Percentiles rank a stretch among this genome's conserved stretches.
These are phyloP conservation scores for Penicillium chermesinum DNA, from an alignment of 495 filamentous ascomycete species.

Conservation along the genomic window DNA sequence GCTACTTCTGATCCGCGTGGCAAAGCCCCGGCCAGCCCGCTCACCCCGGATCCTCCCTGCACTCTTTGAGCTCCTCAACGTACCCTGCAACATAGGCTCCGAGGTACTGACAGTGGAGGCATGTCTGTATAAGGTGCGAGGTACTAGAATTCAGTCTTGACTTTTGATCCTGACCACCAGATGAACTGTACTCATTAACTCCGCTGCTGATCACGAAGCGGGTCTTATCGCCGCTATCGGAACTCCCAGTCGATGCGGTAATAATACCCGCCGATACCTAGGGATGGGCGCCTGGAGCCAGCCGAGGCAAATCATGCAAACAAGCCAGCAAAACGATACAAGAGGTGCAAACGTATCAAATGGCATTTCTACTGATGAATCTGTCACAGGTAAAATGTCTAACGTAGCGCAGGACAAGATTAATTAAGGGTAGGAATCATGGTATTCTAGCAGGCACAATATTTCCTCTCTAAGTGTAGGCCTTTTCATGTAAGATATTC, in stretches of 20 bases:
- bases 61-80: background rate
- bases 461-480: no score
- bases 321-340: no score
- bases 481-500: no score
- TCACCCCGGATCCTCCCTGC: background rate
- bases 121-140: background rate
- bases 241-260: background rate
- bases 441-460: no score
- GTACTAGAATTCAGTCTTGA: no score
- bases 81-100: background rate
- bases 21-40: background rate
- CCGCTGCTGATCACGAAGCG: background rate
- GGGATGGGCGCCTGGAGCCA: no score
- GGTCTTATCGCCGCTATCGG: background rate
- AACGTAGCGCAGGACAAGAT: no score
- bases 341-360: background rate
- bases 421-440: no score
- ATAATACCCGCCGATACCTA: no score
- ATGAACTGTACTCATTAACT: background rate
- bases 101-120: background rate
- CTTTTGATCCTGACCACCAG: no score
- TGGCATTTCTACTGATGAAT: no score
- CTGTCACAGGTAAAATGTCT: no score
- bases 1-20: background rate
- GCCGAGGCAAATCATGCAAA: background rate